Evolutionary conservation across 352 stramenopile species (phyloP), one percentile per base, ranked within the genome.

Genomic region (Phytophthora podocarpi): DNA sequence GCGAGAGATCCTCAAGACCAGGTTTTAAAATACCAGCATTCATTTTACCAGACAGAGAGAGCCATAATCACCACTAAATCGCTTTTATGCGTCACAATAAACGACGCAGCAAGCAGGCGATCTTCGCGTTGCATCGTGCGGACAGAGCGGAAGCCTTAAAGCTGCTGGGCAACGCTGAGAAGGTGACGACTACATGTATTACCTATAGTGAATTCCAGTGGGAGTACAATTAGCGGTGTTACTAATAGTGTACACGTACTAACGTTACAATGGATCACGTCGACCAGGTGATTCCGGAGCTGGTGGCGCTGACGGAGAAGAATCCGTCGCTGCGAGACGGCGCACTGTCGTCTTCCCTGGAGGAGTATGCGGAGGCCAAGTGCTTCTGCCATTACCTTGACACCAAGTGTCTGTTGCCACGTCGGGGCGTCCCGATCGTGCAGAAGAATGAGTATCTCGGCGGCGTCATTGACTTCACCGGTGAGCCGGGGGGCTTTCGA

Each of bases 301-400:
- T 98, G 16, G 57, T 97, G 28, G 76, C 78, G 9, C 76, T 98
- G 50, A 85, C 94, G 13, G 58, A 87, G 11, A 78, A 85, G 39
- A 93, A 96, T 64, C 87, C 91, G 20, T 80, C 78, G 41, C 75
- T 98, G 15, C 78, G 91, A 27, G 70, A 89, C 37, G 85, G 85
- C 34, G 80, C 82, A 5, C 87, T 97, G 53, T 88, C 91, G 1
- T 78, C 78, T 39, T 88, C 95, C 4, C 61, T 98, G 21, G 96
- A 98, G 61, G 96, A 98, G 67, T 98, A 98, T 64, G 90, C 86
- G 0, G 96, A 98, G 67, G 96, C 91, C 41, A 96, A 95, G 53
- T 86, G 97, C 15, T 98, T 98, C 71, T 76, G 72, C 16, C 66
- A 89, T 24, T 98, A 96, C 65, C 72, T 98, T 7, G 55, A 75